Percentiles rank a stretch among this genome's conserved stretches.
Evolutionary conservation across 495 filamentous ascomycete genomes (phyloP).

Genomic region (Annulohypoxylon bovei): DNA sequence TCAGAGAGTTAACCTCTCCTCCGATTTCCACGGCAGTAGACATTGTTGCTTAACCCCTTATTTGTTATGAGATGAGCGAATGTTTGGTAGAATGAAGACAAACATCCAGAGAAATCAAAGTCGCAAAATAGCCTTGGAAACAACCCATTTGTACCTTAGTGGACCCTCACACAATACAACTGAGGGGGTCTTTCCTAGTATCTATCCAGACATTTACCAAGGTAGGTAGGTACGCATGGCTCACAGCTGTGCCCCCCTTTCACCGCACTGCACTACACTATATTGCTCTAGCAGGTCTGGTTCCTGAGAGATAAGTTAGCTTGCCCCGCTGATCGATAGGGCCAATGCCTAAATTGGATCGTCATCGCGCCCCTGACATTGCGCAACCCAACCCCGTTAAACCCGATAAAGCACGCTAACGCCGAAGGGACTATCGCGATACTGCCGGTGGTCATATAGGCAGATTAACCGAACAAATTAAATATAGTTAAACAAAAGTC

Average conservation of each 20-base stretch:
- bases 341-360: background rate
- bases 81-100: background rate
- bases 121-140: too few relatives aligned
- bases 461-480: background rate
- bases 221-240: background rate
- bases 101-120: background rate
- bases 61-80: background rate
- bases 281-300: background rate
- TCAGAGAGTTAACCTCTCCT: slow-evolving; percentile 7
- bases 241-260: background rate
- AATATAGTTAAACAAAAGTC: background rate
- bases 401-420: background rate
- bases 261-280: background rate
- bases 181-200: slow-evolving; percentile 1
- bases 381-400: slow-evolving; percentile 20
- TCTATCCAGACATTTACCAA: background rate
- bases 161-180: slow-evolving; percentile 12
- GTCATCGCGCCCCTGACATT: slow-evolving; percentile 21
- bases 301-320: background rate
- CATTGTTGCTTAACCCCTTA: background rate
- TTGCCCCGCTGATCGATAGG: slow-evolving; percentile 7
- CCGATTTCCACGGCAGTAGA: background rate
- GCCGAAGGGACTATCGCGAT: background rate
- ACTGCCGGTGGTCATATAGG: too few relatives aligned
- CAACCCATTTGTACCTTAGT: background rate